A percentile compares a stretch with the other conserved stretches of the same genome.
Evolutionary conservation across 345 rosid species (phyloP).

Genomic region (Acer negundo): DNA sequence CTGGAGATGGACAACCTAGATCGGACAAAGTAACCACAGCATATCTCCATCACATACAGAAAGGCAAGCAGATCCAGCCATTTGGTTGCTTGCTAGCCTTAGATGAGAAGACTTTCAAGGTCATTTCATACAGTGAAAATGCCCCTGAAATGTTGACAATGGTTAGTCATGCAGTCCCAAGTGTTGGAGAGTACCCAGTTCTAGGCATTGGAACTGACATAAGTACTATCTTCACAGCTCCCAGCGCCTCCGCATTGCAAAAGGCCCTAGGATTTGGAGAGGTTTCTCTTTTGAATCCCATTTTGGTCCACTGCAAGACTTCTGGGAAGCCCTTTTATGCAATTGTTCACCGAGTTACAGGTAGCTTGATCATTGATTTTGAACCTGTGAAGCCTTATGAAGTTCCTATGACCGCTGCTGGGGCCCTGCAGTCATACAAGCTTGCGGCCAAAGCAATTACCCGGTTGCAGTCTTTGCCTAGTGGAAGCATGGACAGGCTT

Average conservation of each 20-base stretch:
- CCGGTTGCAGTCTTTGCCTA: conserved; percentile 79
- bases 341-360: conserved; percentile 83
- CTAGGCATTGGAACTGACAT: conserved; percentile 78
- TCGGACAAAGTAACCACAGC: conserved; percentile 87
- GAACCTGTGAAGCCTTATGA: conserved; percentile 97
- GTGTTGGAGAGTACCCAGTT: conserved; percentile 82
- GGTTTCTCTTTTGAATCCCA: conserved; percentile 87
- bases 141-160: conserved; percentile 89
- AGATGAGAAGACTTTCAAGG: conserved; percentile 81
- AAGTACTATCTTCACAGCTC: conserved; percentile 76
- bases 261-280: conserved; percentile 89
- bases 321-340: conserved; percentile 96
- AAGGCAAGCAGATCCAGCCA: conserved; percentile 93
- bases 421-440: conserved; percentile 95
- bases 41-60: conserved; percentile 94
- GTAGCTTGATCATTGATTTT: conserved; percentile 85
- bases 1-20: conserved; percentile 55
- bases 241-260: conserved; percentile 85
- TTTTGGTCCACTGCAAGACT: conserved; percentile 92
- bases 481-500: conserved; percentile 89
- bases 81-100: conserved; percentile 95
- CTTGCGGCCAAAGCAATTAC: conserved; percentile 96
- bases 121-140: conserved; percentile 91
- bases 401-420: conserved; percentile 97
- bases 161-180: conserved; percentile 91